Percentiles rank a stretch among this genome's conserved stretches.
phyloP scores from a whole-genome alignment of 257 asterid species.

The Penstemon eatonii region DNA sequence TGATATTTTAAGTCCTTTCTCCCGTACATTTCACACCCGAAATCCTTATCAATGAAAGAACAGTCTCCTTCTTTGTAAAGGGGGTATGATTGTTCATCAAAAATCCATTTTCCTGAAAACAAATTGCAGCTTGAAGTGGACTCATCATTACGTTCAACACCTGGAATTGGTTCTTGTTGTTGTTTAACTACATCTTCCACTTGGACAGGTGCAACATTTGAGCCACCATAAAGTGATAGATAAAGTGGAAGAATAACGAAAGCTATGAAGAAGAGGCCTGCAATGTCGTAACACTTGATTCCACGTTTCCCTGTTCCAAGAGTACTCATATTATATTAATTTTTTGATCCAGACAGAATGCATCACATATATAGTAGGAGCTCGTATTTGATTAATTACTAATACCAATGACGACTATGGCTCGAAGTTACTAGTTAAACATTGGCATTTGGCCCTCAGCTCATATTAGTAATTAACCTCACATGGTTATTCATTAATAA shows the following conservation, averaged over 20 bases:
- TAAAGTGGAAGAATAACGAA: constrained; percentile 15
- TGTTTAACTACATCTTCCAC: not conserved
- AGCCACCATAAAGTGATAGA: not conserved
- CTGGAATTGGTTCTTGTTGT: not conserved
- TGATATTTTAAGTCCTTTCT: constrained; percentile 41
- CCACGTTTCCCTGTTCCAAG: not conserved
- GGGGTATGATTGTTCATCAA: constrained; percentile 37
- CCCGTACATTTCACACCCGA: constrained; percentile 41
- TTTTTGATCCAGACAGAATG: too few species aligned
- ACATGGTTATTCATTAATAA: too few species aligned
- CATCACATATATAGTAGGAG: too few species aligned
- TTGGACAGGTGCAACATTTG: not conserved
- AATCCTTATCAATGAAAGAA: constrained; percentile 34
- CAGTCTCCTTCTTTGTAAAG: constrained; percentile 41
- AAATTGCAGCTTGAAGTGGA: constrained; percentile 28
- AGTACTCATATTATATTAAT: not conserved
- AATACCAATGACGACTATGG: too few species aligned
- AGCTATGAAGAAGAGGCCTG: constrained; percentile 19
- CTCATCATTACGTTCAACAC: not conserved
- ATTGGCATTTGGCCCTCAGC: too few species aligned
- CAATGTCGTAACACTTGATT: constrained; percentile 16
- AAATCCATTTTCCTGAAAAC: constrained; percentile 44
- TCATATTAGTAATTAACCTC: too few species aligned
- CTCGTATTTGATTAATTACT: too few species aligned
- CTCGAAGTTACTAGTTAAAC: too few species aligned